These are phyloP conservation scores for Saccharomyces hybrid DNA, from an alignment of 1,139 yeast species.

Conservation along the genomic window DNA sequence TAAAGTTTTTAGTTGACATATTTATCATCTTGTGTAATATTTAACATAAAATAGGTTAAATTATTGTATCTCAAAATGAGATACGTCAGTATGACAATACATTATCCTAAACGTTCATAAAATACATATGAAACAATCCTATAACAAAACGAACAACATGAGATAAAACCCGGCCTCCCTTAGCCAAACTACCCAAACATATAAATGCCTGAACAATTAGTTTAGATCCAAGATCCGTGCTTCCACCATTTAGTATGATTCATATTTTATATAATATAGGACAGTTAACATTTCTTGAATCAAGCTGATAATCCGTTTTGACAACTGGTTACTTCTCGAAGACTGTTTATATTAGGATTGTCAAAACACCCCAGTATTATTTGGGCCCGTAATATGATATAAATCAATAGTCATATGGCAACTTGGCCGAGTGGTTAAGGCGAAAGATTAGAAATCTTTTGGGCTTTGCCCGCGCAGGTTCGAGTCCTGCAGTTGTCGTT, in stretches of 20 bases:
- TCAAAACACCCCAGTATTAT: background rate
- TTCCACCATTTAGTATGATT: background rate
- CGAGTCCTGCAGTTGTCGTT: conserved; percentile 35
- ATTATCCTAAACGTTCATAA: no score
- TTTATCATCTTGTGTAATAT: no score
- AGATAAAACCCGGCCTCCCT: no score
- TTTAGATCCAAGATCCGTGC: background rate
- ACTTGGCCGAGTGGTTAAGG: conserved; percentile 50
- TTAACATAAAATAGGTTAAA: no score
- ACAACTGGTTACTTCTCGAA: background rate
- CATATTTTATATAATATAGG: background rate
- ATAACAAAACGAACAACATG: no score
- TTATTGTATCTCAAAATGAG: no score
- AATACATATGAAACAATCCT: no score
- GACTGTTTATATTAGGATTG: background rate
- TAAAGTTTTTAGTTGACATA: no score
- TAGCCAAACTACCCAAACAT: no score
- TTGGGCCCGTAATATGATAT: background rate
- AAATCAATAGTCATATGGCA: conserved; percentile 25
- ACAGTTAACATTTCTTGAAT: background rate
- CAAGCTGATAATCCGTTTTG: background rate
- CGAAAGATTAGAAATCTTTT: conserved; percentile 47
- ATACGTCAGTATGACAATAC: no score
- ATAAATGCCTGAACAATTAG: no score
- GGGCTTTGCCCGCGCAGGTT: conserved; percentile 39